Evolutionary conservation across 345 rosid species (phyloP).

Genomic region (Gossypium thurberi): DNA sequence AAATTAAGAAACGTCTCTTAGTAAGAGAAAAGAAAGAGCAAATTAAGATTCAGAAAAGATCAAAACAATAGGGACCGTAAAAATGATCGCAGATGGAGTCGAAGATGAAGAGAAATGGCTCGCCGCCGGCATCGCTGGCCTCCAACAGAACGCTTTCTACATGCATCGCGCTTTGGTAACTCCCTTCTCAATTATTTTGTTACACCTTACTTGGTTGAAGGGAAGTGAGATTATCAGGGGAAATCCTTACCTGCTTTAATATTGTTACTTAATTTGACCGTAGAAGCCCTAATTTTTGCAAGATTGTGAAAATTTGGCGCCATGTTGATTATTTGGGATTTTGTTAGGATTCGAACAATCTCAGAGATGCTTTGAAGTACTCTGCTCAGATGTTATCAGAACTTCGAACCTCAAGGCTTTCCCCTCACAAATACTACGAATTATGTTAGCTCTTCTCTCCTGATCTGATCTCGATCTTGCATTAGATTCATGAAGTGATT

Average conservation of each 20-base stretch:
- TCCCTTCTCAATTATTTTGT: not conserved
- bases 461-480: constrained; percentile 19
- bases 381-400: constrained; percentile 99
- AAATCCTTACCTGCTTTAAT: not conserved
- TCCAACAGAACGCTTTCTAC: constrained; percentile 93
- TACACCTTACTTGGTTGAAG: not conserved
- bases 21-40: constrained; percentile 11
- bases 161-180: constrained; percentile 98
- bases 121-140: constrained; percentile 85
- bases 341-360: constrained; percentile 82
- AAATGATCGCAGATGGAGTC: constrained; percentile 78
- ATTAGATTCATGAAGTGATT: constrained; percentile 2
- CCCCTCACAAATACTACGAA: constrained; percentile 91
- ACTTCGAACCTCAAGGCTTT: constrained; percentile 94
- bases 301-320: not conserved
- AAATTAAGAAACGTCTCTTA: constrained; percentile 8
- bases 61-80: constrained; percentile 16
- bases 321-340: not conserved
- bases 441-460: constrained; percentile 53
- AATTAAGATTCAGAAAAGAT: constrained; percentile 8
- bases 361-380: constrained; percentile 91
- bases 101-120: constrained; percentile 98
- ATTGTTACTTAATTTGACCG: not conserved
- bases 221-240: not conserved
- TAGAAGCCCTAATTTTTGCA: constrained; percentile 27